Percentiles rank a stretch among this genome's conserved stretches.
These are phyloP conservation scores for Orbilia javanica DNA, from an alignment of 2,329 filamentous ascomycete species.

Conservation along the genomic window DNA sequence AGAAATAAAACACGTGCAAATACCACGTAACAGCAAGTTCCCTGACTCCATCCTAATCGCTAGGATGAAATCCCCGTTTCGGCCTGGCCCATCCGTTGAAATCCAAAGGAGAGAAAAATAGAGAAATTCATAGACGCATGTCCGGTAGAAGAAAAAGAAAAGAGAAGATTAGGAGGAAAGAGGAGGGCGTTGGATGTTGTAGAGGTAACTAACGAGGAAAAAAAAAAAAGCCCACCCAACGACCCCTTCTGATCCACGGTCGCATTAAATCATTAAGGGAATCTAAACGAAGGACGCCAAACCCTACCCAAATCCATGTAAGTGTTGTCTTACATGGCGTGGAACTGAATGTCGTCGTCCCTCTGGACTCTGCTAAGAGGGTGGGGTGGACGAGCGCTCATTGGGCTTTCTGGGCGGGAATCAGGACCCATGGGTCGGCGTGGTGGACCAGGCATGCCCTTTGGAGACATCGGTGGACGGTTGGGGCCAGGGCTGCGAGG, in stretches of 20 bases:
- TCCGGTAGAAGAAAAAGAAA: slow-evolving; percentile 18
- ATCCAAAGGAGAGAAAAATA: slow-evolving; percentile 24
- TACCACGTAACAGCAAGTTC: slow-evolving; percentile 29
- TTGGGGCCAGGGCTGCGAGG: slow-evolving; percentile 54
- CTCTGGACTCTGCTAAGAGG: slow-evolving; percentile 54
- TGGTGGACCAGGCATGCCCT: slow-evolving; percentile 56
- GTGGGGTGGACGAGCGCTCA: slow-evolving; percentile 48
- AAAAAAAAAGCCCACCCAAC: slow-evolving; percentile 16
- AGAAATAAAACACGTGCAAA: slow-evolving; percentile 23
- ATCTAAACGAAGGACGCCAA: slow-evolving; percentile 39
- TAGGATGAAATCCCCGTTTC: slow-evolving; percentile 12
- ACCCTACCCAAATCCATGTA: slow-evolving; percentile 17
- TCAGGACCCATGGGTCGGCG: slow-evolving; percentile 46
- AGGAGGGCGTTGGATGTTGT: slow-evolving; percentile 11
- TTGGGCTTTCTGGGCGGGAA: slow-evolving; percentile 50
- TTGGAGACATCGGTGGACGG: slow-evolving; percentile 57
- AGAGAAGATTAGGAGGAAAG: background rate
- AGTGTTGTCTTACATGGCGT: slow-evolving; percentile 48
- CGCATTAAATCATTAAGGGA: slow-evolving; percentile 42
- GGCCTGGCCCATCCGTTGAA: slow-evolving; percentile 23
- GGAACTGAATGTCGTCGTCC: slow-evolving; percentile 52
- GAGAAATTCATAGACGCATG: slow-evolving; percentile 33
- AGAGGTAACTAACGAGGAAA: background rate
- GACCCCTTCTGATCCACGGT: slow-evolving; percentile 22
- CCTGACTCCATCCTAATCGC: slow-evolving; percentile 33